Evolutionary conservation across 2,329 filamentous ascomycete genomes (phyloP), one percentile per base, ranked within the genome.

Genomic region (Sphaceloma murrayae): DNA sequence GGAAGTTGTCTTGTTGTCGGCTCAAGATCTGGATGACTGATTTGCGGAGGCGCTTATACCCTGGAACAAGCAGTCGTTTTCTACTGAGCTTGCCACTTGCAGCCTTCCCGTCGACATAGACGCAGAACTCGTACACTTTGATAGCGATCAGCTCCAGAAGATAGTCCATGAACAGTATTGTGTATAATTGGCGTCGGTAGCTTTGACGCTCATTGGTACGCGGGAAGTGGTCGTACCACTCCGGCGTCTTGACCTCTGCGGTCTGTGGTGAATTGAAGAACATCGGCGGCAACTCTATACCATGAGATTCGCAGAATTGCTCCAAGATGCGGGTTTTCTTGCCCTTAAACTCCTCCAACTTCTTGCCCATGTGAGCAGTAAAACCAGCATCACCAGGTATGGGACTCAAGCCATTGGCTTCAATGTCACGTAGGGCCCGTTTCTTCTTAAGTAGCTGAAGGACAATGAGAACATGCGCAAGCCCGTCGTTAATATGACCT

Each of bases 151-250:
- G 72, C 52, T 71, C 70, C 2, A 81, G 64, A 5, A 87, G 64
- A 54, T 82, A 82, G 53, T 87, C 79, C 62, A 87, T 75, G 51
- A 75, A 77, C 3, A 86, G 68, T 21, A 83, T 68, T 2, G 85
- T 63, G 56, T 82, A 85, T 0, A 88, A 65, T 53, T 86, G 81
- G 8, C 75, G 68, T 50, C 82, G 77, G 45, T 78, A 74, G 8
- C 68, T 67, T 67, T 62, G 50, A 56, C 51, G 17, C 36, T 14
- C 47, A 8, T 14, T 51, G 19, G 13, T 50, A 31, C 21, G 55
- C 49, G 36, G 38, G 6, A 46, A 45, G 5, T 26, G 40, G 13
- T 36, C 30, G 19, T 51, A 48, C 60, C 61, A 60, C 2, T 56
- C 48, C 5, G 60, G 60, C 5, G 54, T 57, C 17, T 54, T 39